Percentiles rank a stretch among this genome's conserved stretches.
Conservation (phyloP, 768 basidiomycete genomes). For the Amanita molliuscula region DNA sequence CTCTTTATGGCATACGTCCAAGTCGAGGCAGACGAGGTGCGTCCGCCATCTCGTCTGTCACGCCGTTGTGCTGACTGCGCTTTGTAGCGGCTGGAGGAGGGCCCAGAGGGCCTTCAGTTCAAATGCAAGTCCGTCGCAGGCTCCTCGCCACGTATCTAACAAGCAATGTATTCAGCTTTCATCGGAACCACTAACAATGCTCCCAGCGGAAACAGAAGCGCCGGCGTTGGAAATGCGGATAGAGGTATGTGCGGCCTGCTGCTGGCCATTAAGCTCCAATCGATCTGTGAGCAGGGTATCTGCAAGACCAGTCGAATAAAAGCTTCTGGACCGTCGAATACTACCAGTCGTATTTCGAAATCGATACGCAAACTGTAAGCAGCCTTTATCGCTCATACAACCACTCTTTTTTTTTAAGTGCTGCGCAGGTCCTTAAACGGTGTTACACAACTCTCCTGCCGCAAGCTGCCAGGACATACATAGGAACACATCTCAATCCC, state of each 20-base stretch:
- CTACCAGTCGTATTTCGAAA: slow-evolving; percentile 83
- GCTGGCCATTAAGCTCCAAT: neutral
- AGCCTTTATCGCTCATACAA: neutral
- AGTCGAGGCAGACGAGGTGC: slow-evolving; percentile 62
- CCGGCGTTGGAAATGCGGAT: slow-evolving; percentile 40
- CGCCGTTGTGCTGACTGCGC: neutral
- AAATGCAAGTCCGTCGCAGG: slow-evolving; percentile 37
- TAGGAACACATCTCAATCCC: slow-evolving; percentile 52
- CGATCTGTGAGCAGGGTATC: slow-evolving; percentile 39
- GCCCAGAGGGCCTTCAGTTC: slow-evolving; percentile 61
- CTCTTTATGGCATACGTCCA: slow-evolving; percentile 57
- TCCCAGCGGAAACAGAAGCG: slow-evolving; percentile 19
- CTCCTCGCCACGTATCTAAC: neutral
- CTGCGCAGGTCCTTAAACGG: slow-evolving; percentile 54
- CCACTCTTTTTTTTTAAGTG: slow-evolving; percentile 1
- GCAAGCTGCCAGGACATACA: slow-evolving; percentile 45
- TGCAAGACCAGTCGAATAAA: slow-evolving; percentile 42
- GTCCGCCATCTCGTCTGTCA: slow-evolving; percentile 10
- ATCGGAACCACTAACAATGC: slow-evolving; percentile 32
- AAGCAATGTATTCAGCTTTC: slow-evolving; percentile 36
- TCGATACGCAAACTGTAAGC: slow-evolving; percentile 67
- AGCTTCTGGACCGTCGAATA: slow-evolving; percentile 77
- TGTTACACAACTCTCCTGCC: slow-evolving; percentile 77
- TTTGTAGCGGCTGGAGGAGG: slow-evolving; percentile 49
- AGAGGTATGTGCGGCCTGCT: slow-evolving; percentile 22